Percentiles rank a stretch among this genome's conserved stretches.
These are phyloP conservation scores for Pythium volutum DNA, from an alignment of 352 stramenopile genomes.

Conservation along the genomic window DNA sequence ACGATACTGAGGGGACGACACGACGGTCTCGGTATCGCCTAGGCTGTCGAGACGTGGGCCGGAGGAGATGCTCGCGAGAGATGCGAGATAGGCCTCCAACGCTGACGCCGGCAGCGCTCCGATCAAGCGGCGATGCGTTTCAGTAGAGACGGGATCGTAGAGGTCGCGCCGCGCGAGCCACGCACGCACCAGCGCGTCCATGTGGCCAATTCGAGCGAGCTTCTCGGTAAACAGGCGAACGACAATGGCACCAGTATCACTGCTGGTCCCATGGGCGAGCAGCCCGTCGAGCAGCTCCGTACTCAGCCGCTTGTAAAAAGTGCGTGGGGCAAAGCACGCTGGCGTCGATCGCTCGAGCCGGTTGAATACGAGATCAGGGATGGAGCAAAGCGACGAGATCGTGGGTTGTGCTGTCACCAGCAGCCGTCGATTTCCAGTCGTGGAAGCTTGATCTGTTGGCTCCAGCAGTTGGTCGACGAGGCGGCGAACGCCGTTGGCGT, in stretches of 20 bases:
- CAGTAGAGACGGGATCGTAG: conserved; percentile 8
- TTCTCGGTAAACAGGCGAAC: conserved; percentile 69
- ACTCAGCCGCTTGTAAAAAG: conserved; percentile 46
- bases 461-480: conserved; percentile 38
- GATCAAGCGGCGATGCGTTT: conserved; percentile 35
- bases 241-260: neutral
- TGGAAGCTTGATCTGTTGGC: conserved; percentile 21
- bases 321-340: conserved; percentile 38
- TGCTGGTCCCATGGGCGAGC: neutral
- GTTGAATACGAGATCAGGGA: conserved; percentile 63
- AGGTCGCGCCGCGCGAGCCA: conserved; percentile 37
- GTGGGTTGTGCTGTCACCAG: neutral
- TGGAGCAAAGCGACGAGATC: conserved; percentile 12
- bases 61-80: conserved; percentile 24
- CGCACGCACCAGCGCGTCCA: conserved; percentile 36
- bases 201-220: conserved; percentile 53
- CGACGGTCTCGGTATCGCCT: neutral
- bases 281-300: conserved; percentile 38
- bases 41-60: neutral
- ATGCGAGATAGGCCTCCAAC: conserved; percentile 45
- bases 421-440: conserved; percentile 17
- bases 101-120: conserved; percentile 44
- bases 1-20: conserved; percentile 40
- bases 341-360: conserved; percentile 43
- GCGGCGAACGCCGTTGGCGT: conserved; percentile 25